Conservation (phyloP, 2,329 filamentous ascomycete genomes). For the Ascochyta rabiei region DNA sequence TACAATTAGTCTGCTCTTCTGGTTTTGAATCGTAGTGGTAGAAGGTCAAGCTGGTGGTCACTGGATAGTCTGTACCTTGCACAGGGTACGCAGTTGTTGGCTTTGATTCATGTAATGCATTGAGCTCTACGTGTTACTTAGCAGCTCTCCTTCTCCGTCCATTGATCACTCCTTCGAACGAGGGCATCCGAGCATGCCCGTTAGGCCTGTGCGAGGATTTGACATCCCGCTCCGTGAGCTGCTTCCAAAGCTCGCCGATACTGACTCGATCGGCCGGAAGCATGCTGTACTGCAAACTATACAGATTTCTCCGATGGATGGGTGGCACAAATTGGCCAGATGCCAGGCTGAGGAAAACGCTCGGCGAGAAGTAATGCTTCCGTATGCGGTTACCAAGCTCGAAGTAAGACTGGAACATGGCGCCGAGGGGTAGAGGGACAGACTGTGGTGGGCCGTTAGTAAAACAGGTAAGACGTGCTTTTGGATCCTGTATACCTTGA, state of each 20-base stretch:
- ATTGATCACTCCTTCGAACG: slow-evolving; percentile 13
- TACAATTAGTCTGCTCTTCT: background rate
- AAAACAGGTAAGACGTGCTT: background rate
- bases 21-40: background rate
- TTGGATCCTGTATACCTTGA: slow-evolving; percentile 67
- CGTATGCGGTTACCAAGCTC: slow-evolving; percentile 90
- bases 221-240: slow-evolving; percentile 52
- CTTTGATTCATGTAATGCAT: background rate
- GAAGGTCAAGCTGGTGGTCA: too few relatives aligned
- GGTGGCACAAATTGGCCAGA: slow-evolving; percentile 94
- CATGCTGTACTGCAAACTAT: slow-evolving; percentile 98
- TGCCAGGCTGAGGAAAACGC: slow-evolving; percentile 84
- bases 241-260: slow-evolving; percentile 84
- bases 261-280: slow-evolving; percentile 80
- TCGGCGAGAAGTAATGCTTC: slow-evolving; percentile 91
- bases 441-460: slow-evolving; percentile 53
- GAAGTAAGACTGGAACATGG: slow-evolving; percentile 97
- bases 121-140: background rate
- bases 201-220: slow-evolving; percentile 1
- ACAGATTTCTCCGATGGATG: slow-evolving; percentile 91
- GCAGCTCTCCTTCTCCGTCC: background rate
- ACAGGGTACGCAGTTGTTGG: too few relatives aligned
- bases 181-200: slow-evolving; percentile 18
- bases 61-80: too few relatives aligned
- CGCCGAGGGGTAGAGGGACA: slow-evolving; percentile 85